Conservation (phyloP, 106 monocot species). For the Dendrobium huoshanense region DNA sequence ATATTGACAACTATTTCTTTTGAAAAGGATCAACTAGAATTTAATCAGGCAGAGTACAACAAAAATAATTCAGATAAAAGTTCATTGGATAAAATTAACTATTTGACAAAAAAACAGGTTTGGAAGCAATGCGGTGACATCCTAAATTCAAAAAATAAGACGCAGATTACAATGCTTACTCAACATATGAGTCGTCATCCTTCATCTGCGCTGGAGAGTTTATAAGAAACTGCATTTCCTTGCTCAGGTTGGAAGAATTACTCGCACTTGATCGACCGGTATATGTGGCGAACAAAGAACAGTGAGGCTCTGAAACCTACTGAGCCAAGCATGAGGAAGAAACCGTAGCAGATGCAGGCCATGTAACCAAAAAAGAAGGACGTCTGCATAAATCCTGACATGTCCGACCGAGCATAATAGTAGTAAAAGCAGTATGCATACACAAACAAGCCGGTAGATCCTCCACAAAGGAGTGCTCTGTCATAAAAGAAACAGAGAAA, state of each 20-base stretch:
- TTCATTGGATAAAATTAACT: background rate
- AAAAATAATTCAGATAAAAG: background rate
- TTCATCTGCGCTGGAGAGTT: background rate
- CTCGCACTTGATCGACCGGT: slow-evolving; percentile 49
- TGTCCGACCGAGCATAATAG: slow-evolving; percentile 53
- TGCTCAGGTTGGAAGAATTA: background rate
- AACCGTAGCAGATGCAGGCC: slow-evolving; percentile 73
- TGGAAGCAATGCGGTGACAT: background rate
- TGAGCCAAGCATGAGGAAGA: slow-evolving; percentile 63
- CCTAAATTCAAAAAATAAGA: background rate
- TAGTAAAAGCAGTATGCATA: slow-evolving; percentile 61
- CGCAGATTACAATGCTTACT: background rate
- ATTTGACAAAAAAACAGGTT: background rate
- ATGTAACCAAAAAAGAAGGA: slow-evolving; percentile 74
- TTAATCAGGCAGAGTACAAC: background rate
- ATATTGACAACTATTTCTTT: background rate
- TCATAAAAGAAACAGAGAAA: background rate
- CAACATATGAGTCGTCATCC: background rate
- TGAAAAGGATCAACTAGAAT: background rate
- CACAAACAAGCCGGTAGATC: slow-evolving; percentile 51
- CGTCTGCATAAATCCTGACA: slow-evolving; percentile 72
- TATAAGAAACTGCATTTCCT: background rate
- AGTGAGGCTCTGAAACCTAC: slow-evolving; percentile 47
- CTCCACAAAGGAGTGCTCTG: slow-evolving; percentile 55
- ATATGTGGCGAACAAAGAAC: slow-evolving; percentile 58